Percentiles rank a stretch among this genome's conserved stretches.
Conservation (phyloP, 108 stramenopile species). For the Aurantiochytrium sp. region DNA sequence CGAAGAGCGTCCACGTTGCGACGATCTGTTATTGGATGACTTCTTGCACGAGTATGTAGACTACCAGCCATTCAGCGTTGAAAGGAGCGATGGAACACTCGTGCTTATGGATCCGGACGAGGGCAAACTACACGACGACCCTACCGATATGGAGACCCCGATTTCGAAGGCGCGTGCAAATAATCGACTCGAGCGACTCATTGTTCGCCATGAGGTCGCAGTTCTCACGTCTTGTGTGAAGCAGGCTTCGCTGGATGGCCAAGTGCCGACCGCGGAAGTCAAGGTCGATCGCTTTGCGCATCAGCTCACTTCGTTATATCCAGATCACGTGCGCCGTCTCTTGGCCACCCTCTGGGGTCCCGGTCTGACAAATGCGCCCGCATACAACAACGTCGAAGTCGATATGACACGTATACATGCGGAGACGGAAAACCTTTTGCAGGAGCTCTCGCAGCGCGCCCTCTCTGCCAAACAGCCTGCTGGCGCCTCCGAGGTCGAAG, state of each 20-base stretch:
- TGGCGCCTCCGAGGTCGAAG: too few relatives aligned
- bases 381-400: too few relatives aligned
- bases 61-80: not conserved
- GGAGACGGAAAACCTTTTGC: too few relatives aligned
- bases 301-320: not conserved
- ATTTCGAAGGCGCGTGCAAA: not conserved
- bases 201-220: not conserved
- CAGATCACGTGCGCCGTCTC: not conserved
- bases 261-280: not conserved
- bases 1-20: not conserved
- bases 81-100: not conserved
- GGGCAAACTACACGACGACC: not conserved
- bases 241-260: not conserved
- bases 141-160: not conserved
- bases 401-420: too few relatives aligned
- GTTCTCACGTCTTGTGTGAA: not conserved
- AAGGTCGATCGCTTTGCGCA: not conserved
- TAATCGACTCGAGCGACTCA: not conserved
- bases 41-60: not conserved
- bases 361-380: too few relatives aligned
- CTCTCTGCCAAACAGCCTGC: too few relatives aligned
- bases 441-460: too few relatives aligned
- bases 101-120: not conserved
- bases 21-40: not conserved
- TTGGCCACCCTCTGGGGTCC: not conserved